These are phyloP conservation scores for Xylaria sp. DNA, from an alignment of 2,329 filamentous ascomycete species.

Conservation along the genomic window DNA sequence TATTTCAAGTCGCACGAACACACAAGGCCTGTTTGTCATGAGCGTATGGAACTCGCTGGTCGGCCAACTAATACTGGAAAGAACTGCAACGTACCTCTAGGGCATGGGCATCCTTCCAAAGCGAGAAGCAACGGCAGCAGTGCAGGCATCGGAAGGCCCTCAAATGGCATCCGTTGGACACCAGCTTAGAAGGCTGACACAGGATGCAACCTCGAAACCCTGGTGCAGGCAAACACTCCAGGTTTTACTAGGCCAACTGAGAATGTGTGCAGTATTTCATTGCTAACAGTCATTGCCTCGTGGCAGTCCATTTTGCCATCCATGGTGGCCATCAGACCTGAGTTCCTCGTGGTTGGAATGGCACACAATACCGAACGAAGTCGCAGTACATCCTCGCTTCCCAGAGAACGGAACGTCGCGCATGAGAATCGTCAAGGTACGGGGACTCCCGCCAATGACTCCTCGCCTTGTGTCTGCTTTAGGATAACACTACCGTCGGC, in stretches of 20 bases:
- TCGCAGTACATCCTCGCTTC: slow-evolving; percentile 26
- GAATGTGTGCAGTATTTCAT: slow-evolving; percentile 22
- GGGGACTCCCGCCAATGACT: slow-evolving; percentile 23
- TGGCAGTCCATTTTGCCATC: slow-evolving; percentile 18
- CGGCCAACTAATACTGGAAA: slow-evolving; percentile 12
- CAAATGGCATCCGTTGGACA: slow-evolving; percentile 8
- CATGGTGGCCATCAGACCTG: slow-evolving; percentile 16
- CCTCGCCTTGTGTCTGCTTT: slow-evolving; percentile 20
- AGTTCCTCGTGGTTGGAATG: slow-evolving; percentile 7
- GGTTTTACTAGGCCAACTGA: slow-evolving; percentile 18
- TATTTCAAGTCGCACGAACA: background rate
- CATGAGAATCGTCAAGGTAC: background rate
- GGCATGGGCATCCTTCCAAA: slow-evolving; percentile 14
- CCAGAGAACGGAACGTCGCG: slow-evolving; percentile 1
- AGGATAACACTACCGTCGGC: slow-evolving; percentile 25
- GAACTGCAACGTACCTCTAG: slow-evolving; percentile 14
- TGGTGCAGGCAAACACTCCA: slow-evolving; percentile 12
- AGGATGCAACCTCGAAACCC: slow-evolving; percentile 15
- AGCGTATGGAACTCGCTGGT: slow-evolving; percentile 4
- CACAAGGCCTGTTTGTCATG: background rate
- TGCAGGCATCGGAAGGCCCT: slow-evolving; percentile 4
- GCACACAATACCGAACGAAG: slow-evolving; percentile 16
- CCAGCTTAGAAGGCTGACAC: slow-evolving; percentile 11
- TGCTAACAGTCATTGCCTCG: slow-evolving; percentile 6
- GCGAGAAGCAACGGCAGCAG: slow-evolving; percentile 2